Evolutionary conservation across 2,329 filamentous ascomycete species (phyloP), one percentile per base, ranked within the genome.

Genomic region (Colletotrichum orbiculare): DNA sequence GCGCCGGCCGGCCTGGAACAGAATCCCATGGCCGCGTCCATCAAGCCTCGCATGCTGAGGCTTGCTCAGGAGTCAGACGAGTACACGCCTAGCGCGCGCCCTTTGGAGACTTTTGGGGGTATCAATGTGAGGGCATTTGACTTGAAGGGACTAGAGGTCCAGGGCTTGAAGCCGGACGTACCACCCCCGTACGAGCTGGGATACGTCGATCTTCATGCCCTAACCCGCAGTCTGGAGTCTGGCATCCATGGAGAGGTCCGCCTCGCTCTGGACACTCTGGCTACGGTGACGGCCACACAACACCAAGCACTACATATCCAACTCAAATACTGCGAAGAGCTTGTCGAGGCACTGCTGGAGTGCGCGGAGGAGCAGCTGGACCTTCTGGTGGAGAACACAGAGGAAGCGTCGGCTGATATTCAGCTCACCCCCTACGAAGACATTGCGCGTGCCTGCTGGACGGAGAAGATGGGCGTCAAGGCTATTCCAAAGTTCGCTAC

Each of bases 331-430:
- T 97, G 93, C 73, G 94, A 97, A 62, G 96, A 98, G 74, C 78
- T 99, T 61, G 85, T 97, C 15, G 96, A 98, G 66, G 91, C 91
- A 0, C 79, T 99, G 55, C 82, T 97, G 39, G 96, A 98, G 70
- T 97, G 93, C 74, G 96, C 93, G 1, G 94, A 97, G 76, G 91
- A 94, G 11, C 93, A 97, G 74, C 82, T 95, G 33, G 93, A 97
- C 43, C 75, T 92, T 10, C 83, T 99, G n/a, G 91, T 90, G 1
- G 93, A 97, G 68, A 89, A 95, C 73, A 90, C 93, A 1, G 88
- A 89, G 5, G 93, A 97, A 73, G 89, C 97, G 1, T 96, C 93
- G 0, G 93, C 97, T 73, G 92, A 92, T 65, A 90, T 97, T 69
- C 87, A 93, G 68, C 82, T 99, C 41, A 88, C 87, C 4, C 86